These are phyloP conservation scores for Arachnomyces sp. DNA, from an alignment of 2,329 filamentous ascomycete species.

Conservation along the genomic window DNA sequence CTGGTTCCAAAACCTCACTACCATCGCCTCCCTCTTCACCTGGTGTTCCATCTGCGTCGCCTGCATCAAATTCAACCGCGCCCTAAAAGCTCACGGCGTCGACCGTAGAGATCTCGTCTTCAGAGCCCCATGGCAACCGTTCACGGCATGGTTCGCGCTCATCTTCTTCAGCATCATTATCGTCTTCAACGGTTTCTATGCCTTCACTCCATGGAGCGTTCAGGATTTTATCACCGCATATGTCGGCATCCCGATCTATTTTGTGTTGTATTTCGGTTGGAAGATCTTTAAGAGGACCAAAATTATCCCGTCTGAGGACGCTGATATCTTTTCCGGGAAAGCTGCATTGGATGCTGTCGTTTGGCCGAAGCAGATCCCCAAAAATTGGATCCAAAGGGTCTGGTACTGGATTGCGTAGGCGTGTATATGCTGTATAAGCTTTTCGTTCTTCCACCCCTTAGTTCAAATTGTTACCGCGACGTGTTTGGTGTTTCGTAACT, in stretches of 20 bases:
- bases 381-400: slow-evolving; percentile 14
- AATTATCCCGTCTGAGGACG: slow-evolving; percentile 11
- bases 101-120: slow-evolving; percentile 30
- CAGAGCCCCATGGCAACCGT: slow-evolving; percentile 42
- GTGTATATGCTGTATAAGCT: slow-evolving; percentile 1
- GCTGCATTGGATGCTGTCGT: slow-evolving; percentile 19
- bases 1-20: slow-evolving; percentile 41
- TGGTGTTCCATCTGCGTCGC: slow-evolving; percentile 41
- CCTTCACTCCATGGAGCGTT: slow-evolving; percentile 28
- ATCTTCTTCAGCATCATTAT: slow-evolving; percentile 55
- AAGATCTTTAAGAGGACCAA: slow-evolving; percentile 19
- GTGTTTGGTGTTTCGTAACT: too few species aligned
- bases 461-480: too few species aligned
- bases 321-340: slow-evolving; percentile 21
- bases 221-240: slow-evolving; percentile 43
- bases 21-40: slow-evolving; percentile 38
- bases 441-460: neutral
- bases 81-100: slow-evolving; percentile 33
- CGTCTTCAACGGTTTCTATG: slow-evolving; percentile 55
- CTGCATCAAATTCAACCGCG: slow-evolving; percentile 41
- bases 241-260: slow-evolving; percentile 34
- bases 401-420: slow-evolving; percentile 17
- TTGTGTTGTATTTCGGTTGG: slow-evolving; percentile 27
- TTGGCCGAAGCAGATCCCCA: slow-evolving; percentile 13
- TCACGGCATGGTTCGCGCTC: slow-evolving; percentile 55